Base-by-base conservation (phyloP, 2,329 filamentous ascomycete species). In the Graphium sp. region DNA sequence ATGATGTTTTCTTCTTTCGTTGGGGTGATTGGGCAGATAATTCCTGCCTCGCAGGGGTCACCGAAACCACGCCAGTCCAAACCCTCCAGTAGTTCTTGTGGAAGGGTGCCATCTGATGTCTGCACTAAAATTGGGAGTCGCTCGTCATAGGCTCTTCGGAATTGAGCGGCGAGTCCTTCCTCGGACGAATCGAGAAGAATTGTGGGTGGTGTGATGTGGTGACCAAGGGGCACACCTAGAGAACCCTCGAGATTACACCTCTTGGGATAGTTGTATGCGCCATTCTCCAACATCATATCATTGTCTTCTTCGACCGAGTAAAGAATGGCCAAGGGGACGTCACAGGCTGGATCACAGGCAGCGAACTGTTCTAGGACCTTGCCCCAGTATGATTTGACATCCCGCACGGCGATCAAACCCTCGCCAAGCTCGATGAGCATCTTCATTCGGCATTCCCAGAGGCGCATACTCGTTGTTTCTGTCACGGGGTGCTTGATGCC, bases 21-120 rank as follows among this genome's bases (percentile, higher is more conserved):
- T 5, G 60, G 72, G 31, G 76, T 70, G 22, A 83, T 74, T 0
- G 78, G 75, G 36, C 71, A 70, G 11, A 82, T 62, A 4, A 81
- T 68, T 12, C 74, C 70, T 7, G 70, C 58, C n/a, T 62, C 58
- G 32, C 72, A 76, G 5, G 66, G 52, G 37, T 79, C 69, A 9
- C 66, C 64, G 40, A 78, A 78, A 1, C 74, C 73, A 36, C 72
- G 59, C 59, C 65, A 70, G 24, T 49, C 50, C 9, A 82, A 49
- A 2, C 65, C 72, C 14, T 68, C 53, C 24, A 79, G 55, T 29
- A 81, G 50, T 14, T 54, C 46, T 14, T 55, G 39, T 3, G 75
- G 69, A 6, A 82, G 47, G 20, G 66, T 72, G 6, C 60, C 62
- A 33, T 64, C 53, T 12, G 43, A 49, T 2, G 43, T 53, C 28